Percentiles rank a stretch among this genome's conserved stretches.
Evolutionary conservation across 2,329 filamentous ascomycete species (phyloP).

Genomic region (Pezicula neosporulosa): DNA sequence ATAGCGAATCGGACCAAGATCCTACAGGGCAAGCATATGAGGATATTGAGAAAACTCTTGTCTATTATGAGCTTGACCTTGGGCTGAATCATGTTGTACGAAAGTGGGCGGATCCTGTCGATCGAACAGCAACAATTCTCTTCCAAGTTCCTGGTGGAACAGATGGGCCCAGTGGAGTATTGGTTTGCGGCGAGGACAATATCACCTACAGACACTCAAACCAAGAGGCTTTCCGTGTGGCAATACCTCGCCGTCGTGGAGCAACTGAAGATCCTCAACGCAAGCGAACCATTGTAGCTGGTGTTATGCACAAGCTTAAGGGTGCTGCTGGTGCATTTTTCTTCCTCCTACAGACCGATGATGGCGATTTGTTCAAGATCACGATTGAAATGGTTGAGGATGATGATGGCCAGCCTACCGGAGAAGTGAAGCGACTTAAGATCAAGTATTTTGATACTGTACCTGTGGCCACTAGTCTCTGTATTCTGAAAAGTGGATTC

Average conservation of each 20-base stretch:
- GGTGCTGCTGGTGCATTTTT: conserved; percentile 84
- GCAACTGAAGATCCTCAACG: conserved; percentile 88
- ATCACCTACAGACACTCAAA: conserved; percentile 98
- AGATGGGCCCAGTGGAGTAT: conserved; percentile 89
- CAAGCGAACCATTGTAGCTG: conserved; percentile 81
- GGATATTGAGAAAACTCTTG: conserved; percentile 83
- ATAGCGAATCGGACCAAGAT: conserved; percentile 87
- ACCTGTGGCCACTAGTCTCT: conserved; percentile 80
- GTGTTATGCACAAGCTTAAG: conserved; percentile 97
- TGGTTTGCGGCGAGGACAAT: conserved; percentile 92
- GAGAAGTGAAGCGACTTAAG: conserved; percentile 78
- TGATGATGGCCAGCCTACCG: conserved; percentile 70
- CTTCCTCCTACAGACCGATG: conserved; percentile 91
- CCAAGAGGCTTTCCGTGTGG: conserved; percentile 81
- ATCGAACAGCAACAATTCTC: conserved; percentile 81
- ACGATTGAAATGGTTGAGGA: conserved; percentile 89
- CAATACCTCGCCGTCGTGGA: conserved; percentile 82
- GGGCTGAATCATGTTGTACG: conserved; percentile 96
- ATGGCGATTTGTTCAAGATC: conserved; percentile 97
- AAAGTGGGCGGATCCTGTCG: conserved; percentile 93
- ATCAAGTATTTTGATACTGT: conserved; percentile 99
- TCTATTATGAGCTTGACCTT: conserved; percentile 96
- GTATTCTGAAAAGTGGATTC: conserved; percentile 94
- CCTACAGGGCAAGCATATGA: conserved; percentile 77
- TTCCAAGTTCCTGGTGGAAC: conserved; percentile 94